These are phyloP conservation scores for Aureobasidium sp. DNA, from an alignment of 2,329 filamentous ascomycete species.

Conservation along the genomic window DNA sequence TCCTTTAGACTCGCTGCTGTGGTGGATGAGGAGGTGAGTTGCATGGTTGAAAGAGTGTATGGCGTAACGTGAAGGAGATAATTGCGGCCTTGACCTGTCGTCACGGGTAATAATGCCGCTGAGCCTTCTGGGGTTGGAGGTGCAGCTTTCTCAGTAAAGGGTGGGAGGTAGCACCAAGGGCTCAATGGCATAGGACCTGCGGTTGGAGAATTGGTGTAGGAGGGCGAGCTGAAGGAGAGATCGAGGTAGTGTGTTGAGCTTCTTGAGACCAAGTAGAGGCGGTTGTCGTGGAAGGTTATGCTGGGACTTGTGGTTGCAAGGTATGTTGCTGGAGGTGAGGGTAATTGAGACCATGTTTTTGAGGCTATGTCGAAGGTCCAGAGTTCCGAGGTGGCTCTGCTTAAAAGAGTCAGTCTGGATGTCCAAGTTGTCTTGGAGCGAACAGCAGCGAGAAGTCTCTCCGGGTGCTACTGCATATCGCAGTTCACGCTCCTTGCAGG, in stretches of 20 bases:
- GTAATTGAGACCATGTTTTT: conserved; percentile 43
- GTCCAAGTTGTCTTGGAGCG: neutral
- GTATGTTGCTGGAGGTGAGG: conserved; percentile 30
- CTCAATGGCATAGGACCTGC: conserved; percentile 21
- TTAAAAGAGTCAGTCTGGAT: neutral
- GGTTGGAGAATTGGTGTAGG: conserved; percentile 12
- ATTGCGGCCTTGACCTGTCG: conserved; percentile 44
- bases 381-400: conserved; percentile 32
- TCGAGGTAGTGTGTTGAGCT: conserved; percentile 17
- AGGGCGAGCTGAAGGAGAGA: conserved; percentile 11
- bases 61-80: conserved; percentile 47
- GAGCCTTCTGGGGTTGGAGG: conserved; percentile 34
- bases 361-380: conserved; percentile 44
- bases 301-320: conserved; percentile 26
- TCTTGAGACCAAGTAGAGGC: conserved; percentile 26
- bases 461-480: neutral
- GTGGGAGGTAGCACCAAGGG: conserved; percentile 31
- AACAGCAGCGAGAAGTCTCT: neutral
- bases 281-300: conserved; percentile 36
- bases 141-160: conserved; percentile 29
- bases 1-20: conserved; percentile 45
- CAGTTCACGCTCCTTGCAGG: neutral
- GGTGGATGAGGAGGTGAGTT: conserved; percentile 39
- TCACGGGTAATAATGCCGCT: conserved; percentile 37
- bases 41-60: conserved; percentile 45